Base-by-base conservation (phyloP, 495 filamentous ascomycete genomes). In the Penicillium pulvis region DNA sequence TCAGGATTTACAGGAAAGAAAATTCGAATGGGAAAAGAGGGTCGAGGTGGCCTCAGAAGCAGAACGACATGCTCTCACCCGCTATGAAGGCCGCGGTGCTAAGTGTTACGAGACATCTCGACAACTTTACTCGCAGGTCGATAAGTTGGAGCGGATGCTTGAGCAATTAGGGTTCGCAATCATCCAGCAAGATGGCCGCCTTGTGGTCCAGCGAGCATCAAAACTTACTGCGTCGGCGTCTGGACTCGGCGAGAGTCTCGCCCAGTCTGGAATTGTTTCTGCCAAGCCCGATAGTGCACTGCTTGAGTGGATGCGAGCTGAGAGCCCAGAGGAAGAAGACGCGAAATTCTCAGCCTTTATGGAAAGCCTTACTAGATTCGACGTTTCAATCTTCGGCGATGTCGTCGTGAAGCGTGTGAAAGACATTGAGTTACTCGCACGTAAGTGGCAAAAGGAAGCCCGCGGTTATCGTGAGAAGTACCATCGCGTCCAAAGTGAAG, bases 361-460 rank as follows among this genome's bases (percentile, higher is more conserved):
- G 43, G 77, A 85, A 47, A 82, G 81, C 3, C 74, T 96, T 4
- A 81, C 85, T 7, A 82, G 81, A 31, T 93, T 98, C 64, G 90
- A 96, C 66, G 81, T 93, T 24, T 89, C 95, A 53, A 80, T 82
- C 19, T 93, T 96, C 64, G 83, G 84, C 28, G 93, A 97, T 41
- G 82, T 88, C 1, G 81, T 97, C 19, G 85, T 89, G 57, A 93
- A 91, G 63, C 89, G 93, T 6, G 77, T 96, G 45, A 95, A 92
- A 59, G 94, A 98, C 58, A 85, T 92, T 33, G 94, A 99, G 67
- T 79, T 90, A 56, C 87, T 93, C 51, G 91, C 91, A 14, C 89
- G 91, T 20, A 97, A 96, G 71, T 90, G 90, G 78, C 89, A 92
- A 68, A 92, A 89, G 59, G 95, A 98, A 71, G 87, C 90, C 28